These are phyloP conservation scores for Mortierella sp. DNA, from an alignment of 371 early-diverging fungal genomes.

Conservation along the genomic window DNA sequence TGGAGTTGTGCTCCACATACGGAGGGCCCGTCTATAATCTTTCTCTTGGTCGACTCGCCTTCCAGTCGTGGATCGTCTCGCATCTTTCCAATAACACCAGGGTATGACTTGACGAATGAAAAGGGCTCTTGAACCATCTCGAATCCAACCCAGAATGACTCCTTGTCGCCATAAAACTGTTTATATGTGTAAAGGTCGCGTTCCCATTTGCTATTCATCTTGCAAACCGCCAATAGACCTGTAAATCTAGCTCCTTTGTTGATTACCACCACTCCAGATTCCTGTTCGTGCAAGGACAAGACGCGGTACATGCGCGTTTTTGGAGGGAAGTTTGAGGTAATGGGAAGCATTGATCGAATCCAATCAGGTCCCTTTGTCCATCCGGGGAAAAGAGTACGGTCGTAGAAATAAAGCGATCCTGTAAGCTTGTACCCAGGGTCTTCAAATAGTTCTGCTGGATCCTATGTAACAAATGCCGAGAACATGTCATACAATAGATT, in stretches of 20 bases:
- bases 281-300: constrained; percentile 68
- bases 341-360: constrained; percentile 64
- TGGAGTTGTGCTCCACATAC: constrained; percentile 70
- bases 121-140: constrained; percentile 70
- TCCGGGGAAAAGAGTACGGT: constrained; percentile 63
- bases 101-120: constrained; percentile 62
- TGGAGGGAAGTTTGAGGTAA: constrained; percentile 58
- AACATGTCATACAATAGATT: background rate
- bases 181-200: constrained; percentile 63
- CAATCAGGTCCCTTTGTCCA: constrained; percentile 59
- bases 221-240: constrained; percentile 69
- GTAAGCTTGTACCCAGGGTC: constrained; percentile 66
- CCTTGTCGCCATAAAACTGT: constrained; percentile 64
- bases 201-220: constrained; percentile 47
- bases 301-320: constrained; percentile 64
- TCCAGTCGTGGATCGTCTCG: constrained; percentile 44
- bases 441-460: constrained; percentile 69
- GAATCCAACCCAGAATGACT: constrained; percentile 69
- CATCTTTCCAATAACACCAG: constrained; percentile 64
- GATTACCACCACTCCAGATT: constrained; percentile 75
- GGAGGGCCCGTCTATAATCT: background rate
- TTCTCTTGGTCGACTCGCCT: background rate
- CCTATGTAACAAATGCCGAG: constrained; percentile 8
- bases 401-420: constrained; percentile 75
- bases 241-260: constrained; percentile 63